phyloP scores from a whole-genome alignment of 179 eudicot species.

The Beta corolliflora region DNA sequence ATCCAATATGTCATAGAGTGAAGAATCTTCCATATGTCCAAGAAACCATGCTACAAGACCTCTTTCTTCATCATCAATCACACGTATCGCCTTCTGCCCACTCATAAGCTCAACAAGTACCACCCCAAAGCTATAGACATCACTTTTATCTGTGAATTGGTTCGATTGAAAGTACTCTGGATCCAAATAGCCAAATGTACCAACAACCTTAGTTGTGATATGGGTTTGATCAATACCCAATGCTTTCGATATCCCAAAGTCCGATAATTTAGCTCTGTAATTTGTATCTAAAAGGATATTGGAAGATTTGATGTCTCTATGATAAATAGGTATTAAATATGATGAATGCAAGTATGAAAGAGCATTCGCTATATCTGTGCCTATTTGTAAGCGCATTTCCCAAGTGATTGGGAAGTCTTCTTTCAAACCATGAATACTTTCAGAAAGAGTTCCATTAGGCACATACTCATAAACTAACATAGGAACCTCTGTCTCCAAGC shows the following conservation, averaged over 20 bases:
- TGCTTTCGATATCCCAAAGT: constrained; percentile 31
- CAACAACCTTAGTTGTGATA: constrained; percentile 23
- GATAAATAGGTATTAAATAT: constrained; percentile 19
- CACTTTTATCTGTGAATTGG: constrained; percentile 33
- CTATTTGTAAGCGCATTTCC: constrained; percentile 33
- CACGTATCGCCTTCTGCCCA: constrained; percentile 27
- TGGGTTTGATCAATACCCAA: constrained; percentile 29
- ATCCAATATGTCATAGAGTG: constrained; percentile 28
- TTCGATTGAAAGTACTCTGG: constrained; percentile 30
- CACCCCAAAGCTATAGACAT: constrained; percentile 43
- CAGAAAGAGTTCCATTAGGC: constrained; percentile 40
- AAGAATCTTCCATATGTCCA: neutral
- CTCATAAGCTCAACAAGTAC: constrained; percentile 48
- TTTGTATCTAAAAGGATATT: constrained; percentile 31
- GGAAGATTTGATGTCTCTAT: constrained; percentile 32
- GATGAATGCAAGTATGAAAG: constrained; percentile 33
- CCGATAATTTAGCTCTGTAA: constrained; percentile 31
- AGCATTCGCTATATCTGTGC: constrained; percentile 25
- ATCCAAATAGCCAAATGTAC: constrained; percentile 35
- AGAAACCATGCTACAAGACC: constrained; percentile 27
- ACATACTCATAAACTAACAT: constrained; percentile 47
- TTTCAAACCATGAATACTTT: constrained; percentile 23
- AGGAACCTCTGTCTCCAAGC: constrained; percentile 49
- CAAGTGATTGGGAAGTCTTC: constrained; percentile 32
- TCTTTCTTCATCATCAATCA: constrained; percentile 12